Conservation (phyloP, 176 grass and related monocot genomes). For the Phoenix roebelenii region DNA sequence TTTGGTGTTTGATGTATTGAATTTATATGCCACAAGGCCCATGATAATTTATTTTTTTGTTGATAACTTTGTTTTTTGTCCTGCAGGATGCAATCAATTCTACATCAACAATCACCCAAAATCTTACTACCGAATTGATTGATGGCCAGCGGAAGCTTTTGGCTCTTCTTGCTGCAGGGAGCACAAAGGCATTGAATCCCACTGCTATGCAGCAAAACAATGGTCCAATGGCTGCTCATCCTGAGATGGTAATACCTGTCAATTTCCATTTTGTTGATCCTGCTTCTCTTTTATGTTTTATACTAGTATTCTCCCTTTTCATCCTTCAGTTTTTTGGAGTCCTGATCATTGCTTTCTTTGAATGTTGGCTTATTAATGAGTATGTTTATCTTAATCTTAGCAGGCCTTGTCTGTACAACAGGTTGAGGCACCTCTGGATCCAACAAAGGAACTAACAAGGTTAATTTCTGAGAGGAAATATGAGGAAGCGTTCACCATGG, state of each 20-base stretch:
- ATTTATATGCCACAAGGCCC: too few relatives aligned
- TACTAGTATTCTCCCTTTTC: neutral
- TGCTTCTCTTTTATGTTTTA: neutral
- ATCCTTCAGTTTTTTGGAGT: neutral
- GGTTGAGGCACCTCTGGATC: constrained; percentile 62
- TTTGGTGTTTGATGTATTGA: too few relatives aligned
- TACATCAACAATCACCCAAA: constrained; percentile 63
- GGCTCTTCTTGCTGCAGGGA: constrained; percentile 51
- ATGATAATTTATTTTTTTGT: too few relatives aligned
- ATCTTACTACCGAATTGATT: constrained; percentile 62
- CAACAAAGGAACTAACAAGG: constrained; percentile 58
- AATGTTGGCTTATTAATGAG: too few relatives aligned
- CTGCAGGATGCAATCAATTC: constrained; percentile 72
- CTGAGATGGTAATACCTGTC: constrained; percentile 33
- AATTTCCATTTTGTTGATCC: neutral
- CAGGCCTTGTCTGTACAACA: constrained; percentile 28
- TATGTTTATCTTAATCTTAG: neutral
- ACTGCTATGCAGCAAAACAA: constrained; percentile 43
- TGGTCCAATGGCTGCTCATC: constrained; percentile 39
- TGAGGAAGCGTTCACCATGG: constrained; percentile 84
- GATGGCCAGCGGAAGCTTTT: constrained; percentile 80
- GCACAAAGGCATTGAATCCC: constrained; percentile 27
- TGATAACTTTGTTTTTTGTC: neutral
- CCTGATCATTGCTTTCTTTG: too few relatives aligned
- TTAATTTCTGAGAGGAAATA: constrained; percentile 65